These are phyloP conservation scores for Triticum urartu DNA, from an alignment of 176 grass and related monocot species.

Conservation along the genomic window DNA sequence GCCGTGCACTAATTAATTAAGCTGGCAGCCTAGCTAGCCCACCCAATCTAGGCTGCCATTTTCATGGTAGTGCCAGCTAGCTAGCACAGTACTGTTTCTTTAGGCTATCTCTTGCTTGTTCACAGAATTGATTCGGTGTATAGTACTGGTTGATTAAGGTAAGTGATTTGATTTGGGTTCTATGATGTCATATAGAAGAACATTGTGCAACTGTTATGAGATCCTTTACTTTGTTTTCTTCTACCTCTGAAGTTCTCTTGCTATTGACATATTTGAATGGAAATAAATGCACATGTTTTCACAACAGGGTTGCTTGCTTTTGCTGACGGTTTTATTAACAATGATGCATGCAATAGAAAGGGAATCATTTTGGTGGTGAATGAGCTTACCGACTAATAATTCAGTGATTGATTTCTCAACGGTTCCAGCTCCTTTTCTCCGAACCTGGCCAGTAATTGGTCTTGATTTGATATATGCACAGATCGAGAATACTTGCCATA, in stretches of 20 bases:
- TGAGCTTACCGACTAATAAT: constrained; percentile 32
- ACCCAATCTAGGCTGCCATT: constrained; percentile 34
- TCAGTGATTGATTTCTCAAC: background rate
- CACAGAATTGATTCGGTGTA: background rate
- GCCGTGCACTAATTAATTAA: constrained; percentile 15
- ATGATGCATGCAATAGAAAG: constrained; percentile 6
- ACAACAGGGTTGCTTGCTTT: background rate
- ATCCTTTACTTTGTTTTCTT: background rate
- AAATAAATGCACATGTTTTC: background rate
- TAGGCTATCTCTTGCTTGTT: background rate
- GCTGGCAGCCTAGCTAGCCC: background rate
- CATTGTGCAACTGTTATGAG: background rate
- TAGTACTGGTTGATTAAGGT: background rate
- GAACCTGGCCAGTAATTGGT: background rate
- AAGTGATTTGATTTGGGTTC: background rate
- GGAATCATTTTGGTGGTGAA: background rate
- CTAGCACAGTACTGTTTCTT: background rate
- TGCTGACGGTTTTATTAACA: constrained; percentile 9
- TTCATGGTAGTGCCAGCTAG: background rate
- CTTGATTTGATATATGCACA: background rate
- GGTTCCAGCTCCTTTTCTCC: background rate
- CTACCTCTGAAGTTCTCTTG: background rate
- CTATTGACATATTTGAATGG: background rate
- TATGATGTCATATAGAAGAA: background rate
- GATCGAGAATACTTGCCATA: background rate